Evolutionary conservation across 2,329 filamentous ascomycete species (phyloP).

Genomic region (Stagonosporopsis chrysanthemi): DNA sequence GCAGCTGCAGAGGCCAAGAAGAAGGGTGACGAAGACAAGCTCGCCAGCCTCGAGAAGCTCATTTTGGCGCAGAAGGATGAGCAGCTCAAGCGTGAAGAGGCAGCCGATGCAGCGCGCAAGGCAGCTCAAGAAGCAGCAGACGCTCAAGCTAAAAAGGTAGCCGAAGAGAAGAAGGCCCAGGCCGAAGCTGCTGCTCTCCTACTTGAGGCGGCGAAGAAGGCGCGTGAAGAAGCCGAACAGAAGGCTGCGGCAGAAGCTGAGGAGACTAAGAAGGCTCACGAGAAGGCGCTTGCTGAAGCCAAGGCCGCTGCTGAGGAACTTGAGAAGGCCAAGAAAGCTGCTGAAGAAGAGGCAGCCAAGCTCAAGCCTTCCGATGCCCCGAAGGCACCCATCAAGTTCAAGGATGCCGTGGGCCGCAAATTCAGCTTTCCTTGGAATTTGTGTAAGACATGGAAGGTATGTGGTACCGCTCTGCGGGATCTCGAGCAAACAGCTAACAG

Average conservation of each 20-base stretch:
- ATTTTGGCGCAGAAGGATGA: slow-evolving; percentile 54
- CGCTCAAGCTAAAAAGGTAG: slow-evolving; percentile 59
- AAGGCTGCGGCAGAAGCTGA: slow-evolving; percentile 44
- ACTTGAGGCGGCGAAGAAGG: slow-evolving; percentile 42
- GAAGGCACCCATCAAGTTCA: slow-evolving; percentile 41
- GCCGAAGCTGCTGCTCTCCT: slow-evolving; percentile 39
- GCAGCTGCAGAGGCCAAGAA: slow-evolving; percentile 40
- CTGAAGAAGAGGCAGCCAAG: slow-evolving; percentile 54
- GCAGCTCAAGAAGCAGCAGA: slow-evolving; percentile 58
- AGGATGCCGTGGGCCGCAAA: slow-evolving; percentile 42
- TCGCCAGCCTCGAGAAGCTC: slow-evolving; percentile 47
- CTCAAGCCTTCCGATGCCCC: slow-evolving; percentile 60
- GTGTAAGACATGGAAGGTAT: slow-evolving; percentile 52
- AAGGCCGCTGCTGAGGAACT: slow-evolving; percentile 52
- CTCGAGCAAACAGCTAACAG: slow-evolving; percentile 67
- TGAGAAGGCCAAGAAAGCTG: slow-evolving; percentile 57
- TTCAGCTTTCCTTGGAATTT: slow-evolving; percentile 41
- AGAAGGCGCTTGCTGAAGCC: slow-evolving; percentile 57
- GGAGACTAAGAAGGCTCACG: slow-evolving; percentile 56
- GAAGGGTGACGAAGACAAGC: slow-evolving; percentile 46
- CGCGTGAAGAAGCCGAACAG: slow-evolving; percentile 43
- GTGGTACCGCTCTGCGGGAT: slow-evolving; percentile 40
- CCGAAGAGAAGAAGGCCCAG: slow-evolving; percentile 55
- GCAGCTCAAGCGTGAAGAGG: slow-evolving; percentile 48
- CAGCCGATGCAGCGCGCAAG: slow-evolving; percentile 39